These are phyloP conservation scores for Penicillium digitatum DNA, from an alignment of 2,329 filamentous ascomycete species.

Conservation along the genomic window DNA sequence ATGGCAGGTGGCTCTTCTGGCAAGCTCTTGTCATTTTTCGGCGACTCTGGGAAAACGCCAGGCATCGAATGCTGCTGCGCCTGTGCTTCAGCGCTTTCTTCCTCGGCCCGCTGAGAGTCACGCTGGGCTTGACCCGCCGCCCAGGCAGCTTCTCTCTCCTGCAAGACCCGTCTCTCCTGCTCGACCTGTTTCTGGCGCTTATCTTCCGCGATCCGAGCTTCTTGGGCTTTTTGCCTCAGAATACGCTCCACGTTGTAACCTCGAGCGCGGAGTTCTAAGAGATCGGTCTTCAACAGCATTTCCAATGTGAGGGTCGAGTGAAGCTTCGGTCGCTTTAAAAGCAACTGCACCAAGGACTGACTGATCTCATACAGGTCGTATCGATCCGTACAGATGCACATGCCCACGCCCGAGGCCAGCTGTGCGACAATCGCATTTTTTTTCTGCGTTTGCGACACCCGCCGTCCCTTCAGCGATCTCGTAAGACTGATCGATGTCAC, in stretches of 20 bases:
- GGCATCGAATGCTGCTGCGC: conserved; percentile 58
- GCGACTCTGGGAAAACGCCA: conserved; percentile 67
- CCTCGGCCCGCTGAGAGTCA: conserved; percentile 31
- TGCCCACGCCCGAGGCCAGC: conserved; percentile 55
- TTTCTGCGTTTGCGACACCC: conserved; percentile 67
- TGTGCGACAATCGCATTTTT: conserved; percentile 66
- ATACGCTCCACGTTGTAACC: conserved; percentile 98
- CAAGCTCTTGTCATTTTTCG: conserved; percentile 44
- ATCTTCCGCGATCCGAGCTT: conserved; percentile 81
- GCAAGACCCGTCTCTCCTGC: conserved; percentile 65
- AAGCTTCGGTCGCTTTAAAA: conserved; percentile 78
- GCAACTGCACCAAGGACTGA: conserved; percentile 74
- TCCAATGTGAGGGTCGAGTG: conserved; percentile 88
- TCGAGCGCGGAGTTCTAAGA: conserved; percentile 75
- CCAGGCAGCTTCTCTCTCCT: conserved; percentile 54
- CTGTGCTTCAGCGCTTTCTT: conserved; percentile 28
- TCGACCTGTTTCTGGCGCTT: conserved; percentile 69
- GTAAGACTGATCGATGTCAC: conserved; percentile 75
- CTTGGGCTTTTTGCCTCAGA: conserved; percentile 77
- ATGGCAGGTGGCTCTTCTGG: conserved; percentile 21
- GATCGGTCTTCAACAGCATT: conserved; percentile 79
- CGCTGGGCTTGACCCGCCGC: conserved; percentile 42
- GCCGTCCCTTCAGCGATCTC: conserved; percentile 68
- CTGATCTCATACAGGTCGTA: conserved; percentile 91
- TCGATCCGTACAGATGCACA: conserved; percentile 71